Base-by-base conservation (phyloP, 2,329 filamentous ascomycete genomes). In the Alternaria solani region DNA sequence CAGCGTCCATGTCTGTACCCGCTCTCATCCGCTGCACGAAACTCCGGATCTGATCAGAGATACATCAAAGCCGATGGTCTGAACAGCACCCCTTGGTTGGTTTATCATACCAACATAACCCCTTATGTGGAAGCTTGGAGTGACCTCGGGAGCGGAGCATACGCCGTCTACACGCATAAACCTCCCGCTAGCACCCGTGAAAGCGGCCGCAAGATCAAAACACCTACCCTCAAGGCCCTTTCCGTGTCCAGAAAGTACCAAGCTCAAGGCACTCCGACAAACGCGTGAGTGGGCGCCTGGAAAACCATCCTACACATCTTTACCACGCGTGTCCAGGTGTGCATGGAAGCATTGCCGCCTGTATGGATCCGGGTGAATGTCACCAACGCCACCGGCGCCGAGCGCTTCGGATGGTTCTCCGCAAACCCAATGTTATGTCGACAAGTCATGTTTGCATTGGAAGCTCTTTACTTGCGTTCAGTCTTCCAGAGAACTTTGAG, bases 291-390 rank as follows among this genome's bases (percentile, higher is more conserved):
- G 38, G 38, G 26, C 36, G 25, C 25, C 32, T 55, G 14, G 32
- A 49, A 47, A 23, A 23, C 41, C 20, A 8, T 46, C 32, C 16
- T 38, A 48, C 46, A 30, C 9, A 32, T 30, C 32, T 26, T 34
- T 25, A 44, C 47, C 44, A 49, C 57, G 53, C 55, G 44, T 32
- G 47, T 38, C 41, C 26, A 51, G 48, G 14, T 20, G 28, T 54
- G 28, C 46, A 49, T 38, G 23, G 44, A 30, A 39, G 46, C 12
- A 42, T 20, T 20, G 34, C 41, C 51, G 51, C 46, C 9, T 55
- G 41, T 57, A 48, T 61, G n/a, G 54, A 57, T 48, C 62, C 70
- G 69, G 70, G 56, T 72, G 69, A 72, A 66, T 72, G 65, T 59
- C 44, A 52, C 39, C 43, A 34, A 59, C 66, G 52, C 48, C 20